Evolutionary conservation across 108 stramenopile species (phyloP).

Genomic region (Pseudonitzschia delicatissima): DNA sequence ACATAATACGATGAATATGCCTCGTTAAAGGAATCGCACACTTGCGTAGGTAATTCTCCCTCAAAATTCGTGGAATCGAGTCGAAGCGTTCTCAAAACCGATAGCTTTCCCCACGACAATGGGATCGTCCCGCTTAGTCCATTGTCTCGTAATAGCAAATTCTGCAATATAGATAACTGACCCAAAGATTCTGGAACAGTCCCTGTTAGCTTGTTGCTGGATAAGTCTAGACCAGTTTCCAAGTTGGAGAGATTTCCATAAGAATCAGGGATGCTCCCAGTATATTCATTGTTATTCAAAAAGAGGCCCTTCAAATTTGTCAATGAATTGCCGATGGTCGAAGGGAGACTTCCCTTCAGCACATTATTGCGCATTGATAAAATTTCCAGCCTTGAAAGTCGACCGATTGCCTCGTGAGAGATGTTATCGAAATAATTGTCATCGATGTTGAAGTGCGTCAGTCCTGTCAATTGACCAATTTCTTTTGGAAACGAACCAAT

Average conservation of each 20-base stretch:
- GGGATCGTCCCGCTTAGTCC: not conserved
- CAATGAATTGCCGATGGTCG: not conserved
- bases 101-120: not conserved
- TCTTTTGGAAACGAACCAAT: no score
- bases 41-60: no score
- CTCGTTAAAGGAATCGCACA: no score
- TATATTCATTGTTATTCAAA: not conserved
- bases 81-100: not conserved
- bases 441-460: no score
- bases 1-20: no score
- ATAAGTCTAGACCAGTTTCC: constrained; percentile 17
- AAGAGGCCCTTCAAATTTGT: not conserved
- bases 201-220: constrained; percentile 27
- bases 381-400: not conserved
- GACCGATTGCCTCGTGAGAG: no score
- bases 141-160: no score
- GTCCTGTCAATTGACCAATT: no score
- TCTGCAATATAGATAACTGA: no score
- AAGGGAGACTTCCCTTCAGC: not conserved
- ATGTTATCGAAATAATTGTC: no score
- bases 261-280: constrained; percentile 13
- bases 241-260: constrained; percentile 14
- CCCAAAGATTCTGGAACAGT: no score
- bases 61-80: no score
- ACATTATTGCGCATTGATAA: not conserved